These are phyloP conservation scores for Sungouiozyma intestinalis DNA, from an alignment of 805 yeast species.

Conservation along the genomic window DNA sequence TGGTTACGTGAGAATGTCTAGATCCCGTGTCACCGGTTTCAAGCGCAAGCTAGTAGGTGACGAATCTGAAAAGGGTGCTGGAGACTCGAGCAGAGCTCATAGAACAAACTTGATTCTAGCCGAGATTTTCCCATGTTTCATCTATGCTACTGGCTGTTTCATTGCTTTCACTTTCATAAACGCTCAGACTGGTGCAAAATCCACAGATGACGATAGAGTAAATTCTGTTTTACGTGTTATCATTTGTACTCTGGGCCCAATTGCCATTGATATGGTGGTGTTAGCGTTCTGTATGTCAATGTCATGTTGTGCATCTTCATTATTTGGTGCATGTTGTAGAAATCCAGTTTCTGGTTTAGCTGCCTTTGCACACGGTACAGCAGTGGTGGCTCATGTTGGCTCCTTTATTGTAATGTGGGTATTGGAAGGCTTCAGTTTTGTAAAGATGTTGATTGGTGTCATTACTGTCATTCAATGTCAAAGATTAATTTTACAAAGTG, in stretches of 20 bases:
- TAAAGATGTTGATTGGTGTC: constrained; percentile 78
- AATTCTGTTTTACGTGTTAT: constrained; percentile 63
- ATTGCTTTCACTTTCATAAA: constrained; percentile 71
- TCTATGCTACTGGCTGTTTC: constrained; percentile 71
- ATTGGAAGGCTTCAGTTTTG: constrained; percentile 81
- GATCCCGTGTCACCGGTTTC: constrained; percentile 81
- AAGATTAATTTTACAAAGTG: constrained; percentile 72
- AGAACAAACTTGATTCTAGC: constrained; percentile 61
- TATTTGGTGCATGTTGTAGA: constrained; percentile 89
- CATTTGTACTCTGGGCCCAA: constrained; percentile 81
- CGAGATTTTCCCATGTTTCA: constrained; percentile 57
- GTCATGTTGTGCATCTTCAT: constrained; percentile 95
- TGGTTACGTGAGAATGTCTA: constrained; percentile 67
- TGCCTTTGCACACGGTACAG: constrained; percentile 91
- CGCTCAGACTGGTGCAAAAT: constrained; percentile 72
- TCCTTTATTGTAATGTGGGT: constrained; percentile 96
- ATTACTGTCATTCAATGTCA: constrained; percentile 76
- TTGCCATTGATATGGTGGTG: constrained; percentile 80
- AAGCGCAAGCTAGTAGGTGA: constrained; percentile 63
- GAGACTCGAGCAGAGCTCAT: constrained; percentile 77
- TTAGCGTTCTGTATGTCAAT: constrained; percentile 62
- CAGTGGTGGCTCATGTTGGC: constrained; percentile 75
- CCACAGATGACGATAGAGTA: constrained; percentile 37
- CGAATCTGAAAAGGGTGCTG: constrained; percentile 69
- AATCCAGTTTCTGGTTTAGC: constrained; percentile 94